A percentile compares a stretch with the other conserved stretches of the same genome.
Conservation (phyloP, 352 stramenopile species). For the Pythium vanterpoolii region DNA sequence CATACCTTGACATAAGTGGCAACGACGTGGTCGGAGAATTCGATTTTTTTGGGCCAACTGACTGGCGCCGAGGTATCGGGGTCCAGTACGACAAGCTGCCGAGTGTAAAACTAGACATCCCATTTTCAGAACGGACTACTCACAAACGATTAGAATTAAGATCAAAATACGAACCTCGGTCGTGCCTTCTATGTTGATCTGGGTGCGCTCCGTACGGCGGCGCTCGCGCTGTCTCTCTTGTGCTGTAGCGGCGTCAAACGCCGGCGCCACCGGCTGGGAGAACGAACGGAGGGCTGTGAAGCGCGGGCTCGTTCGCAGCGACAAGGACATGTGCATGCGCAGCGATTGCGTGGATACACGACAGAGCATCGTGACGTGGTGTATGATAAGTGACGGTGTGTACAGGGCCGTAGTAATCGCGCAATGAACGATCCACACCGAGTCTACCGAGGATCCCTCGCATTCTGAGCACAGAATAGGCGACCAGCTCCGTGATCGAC, state of each 20-base stretch:
- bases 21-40: slow-evolving; percentile 61
- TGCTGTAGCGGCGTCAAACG: not conserved
- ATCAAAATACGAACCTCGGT: slow-evolving; percentile 13
- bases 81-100: slow-evolving; percentile 65
- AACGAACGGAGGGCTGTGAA: not conserved
- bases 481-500: not conserved
- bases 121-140: not conserved
- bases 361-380: slow-evolving; percentile 3
- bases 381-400: not conserved
- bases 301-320: not conserved
- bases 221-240: slow-evolving; percentile 10
- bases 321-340: not conserved
- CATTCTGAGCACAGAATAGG: not conserved
- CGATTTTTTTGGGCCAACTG: slow-evolving; percentile 68
- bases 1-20: slow-evolving; percentile 37
- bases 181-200: slow-evolving; percentile 55
- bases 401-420: not conserved
- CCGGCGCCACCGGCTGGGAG: not conserved
- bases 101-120: slow-evolving; percentile 37
- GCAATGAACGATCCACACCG: not conserved
- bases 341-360: slow-evolving; percentile 2
- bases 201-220: slow-evolving; percentile 4
- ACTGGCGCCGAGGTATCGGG: slow-evolving; percentile 29
- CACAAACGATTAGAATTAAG: not conserved
- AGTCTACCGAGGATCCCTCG: not conserved